Base-by-base conservation (phyloP, 495 filamentous ascomycete species). In the Aspergillus indologenus region DNA sequence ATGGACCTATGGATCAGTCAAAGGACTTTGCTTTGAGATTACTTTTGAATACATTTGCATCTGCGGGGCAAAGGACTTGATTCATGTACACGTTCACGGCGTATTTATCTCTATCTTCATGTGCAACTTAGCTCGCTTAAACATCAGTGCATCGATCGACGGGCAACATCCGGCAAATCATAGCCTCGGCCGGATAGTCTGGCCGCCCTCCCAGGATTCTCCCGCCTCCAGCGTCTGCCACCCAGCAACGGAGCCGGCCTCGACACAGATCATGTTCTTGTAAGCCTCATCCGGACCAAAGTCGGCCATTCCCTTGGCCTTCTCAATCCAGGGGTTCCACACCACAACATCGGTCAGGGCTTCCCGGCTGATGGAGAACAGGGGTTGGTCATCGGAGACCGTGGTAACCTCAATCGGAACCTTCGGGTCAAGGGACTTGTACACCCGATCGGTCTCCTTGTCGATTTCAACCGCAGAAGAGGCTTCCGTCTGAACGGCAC, bases 271-370 rank as follows among this genome's bases (percentile, higher is more conserved):
- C 90, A 98, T 96, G 20, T 90, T 82, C 76, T 89, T 88, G 73
- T 86, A 97, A 21, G 90, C 94, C 57, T 91, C 90, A 65, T 91
- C 86, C 4, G 93, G 93, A 48, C 81, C 85, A 73, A 99, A 96
- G 66, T 99, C 94, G 34, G 77, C 86, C 80, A 98, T 92, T 0
- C 80, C 81, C 62, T 81, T 81, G 8, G 89, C 87, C 72, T 92
- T 93, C 54, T 90, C 89, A 29, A 80, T 79, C 92, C 94, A 97
- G 4, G 95, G 95, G 71, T 99, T 99, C 95, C 95, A 99, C 2
- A 99, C 90, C 2, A 96, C 92, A 31, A 92, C 87, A 54, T 98
- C 90, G 54, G 76, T 75, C 56, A 99, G 76, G 65, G 87, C 91
- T 71, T 96, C 89, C 44, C 95, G 82, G 18, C 84, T 81, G 29